Evolutionary conservation across 1,139 yeast species (phyloP).

Genomic region (Geotrichum citri-aurantii): DNA sequence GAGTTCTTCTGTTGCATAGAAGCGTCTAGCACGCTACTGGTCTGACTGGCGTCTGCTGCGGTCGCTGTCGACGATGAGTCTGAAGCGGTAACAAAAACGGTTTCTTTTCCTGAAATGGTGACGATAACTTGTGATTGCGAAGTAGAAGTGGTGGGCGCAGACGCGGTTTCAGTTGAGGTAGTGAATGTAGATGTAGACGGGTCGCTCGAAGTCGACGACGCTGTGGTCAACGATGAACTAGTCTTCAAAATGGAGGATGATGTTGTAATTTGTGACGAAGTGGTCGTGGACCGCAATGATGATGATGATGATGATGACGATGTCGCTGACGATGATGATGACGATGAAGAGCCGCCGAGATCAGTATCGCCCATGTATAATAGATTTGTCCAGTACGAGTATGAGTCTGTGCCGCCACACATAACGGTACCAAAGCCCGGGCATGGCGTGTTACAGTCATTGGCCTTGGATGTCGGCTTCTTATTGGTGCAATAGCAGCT

Average conservation of each 20-base stretch:
- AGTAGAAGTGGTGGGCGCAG: conserved; percentile 10
- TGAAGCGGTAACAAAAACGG: conserved; percentile 7
- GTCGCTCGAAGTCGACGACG: conserved; percentile 14
- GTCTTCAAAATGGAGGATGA: too few relatives aligned
- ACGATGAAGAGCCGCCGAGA: conserved; percentile 7
- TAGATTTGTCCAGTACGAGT: conserved; percentile 20
- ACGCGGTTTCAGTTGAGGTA: conserved; percentile 1
- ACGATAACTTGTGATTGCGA: neutral
- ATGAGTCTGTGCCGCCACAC: conserved; percentile 20
- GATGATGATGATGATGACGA: too few relatives aligned
- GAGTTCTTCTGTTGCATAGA: neutral
- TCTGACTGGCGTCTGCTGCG: conserved; percentile 6
- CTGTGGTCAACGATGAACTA: neutral
- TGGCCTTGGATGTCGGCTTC: conserved; percentile 41
- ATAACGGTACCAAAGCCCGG: conserved; percentile 15
- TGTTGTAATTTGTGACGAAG: too few relatives aligned
- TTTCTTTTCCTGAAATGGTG: conserved; percentile 12
- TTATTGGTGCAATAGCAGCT: conserved; percentile 61
- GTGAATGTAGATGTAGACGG: conserved; percentile 11
- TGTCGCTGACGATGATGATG: neutral
- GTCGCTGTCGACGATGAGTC: conserved; percentile 1
- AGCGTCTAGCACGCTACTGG: conserved; percentile 6
- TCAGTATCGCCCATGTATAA: conserved; percentile 17
- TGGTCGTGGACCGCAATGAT: neutral
- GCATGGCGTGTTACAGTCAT: conserved; percentile 44